These are phyloP conservation scores for Eragrostis curvula DNA, from an alignment of 176 grass and related monocot genomes.

Conservation along the genomic window DNA sequence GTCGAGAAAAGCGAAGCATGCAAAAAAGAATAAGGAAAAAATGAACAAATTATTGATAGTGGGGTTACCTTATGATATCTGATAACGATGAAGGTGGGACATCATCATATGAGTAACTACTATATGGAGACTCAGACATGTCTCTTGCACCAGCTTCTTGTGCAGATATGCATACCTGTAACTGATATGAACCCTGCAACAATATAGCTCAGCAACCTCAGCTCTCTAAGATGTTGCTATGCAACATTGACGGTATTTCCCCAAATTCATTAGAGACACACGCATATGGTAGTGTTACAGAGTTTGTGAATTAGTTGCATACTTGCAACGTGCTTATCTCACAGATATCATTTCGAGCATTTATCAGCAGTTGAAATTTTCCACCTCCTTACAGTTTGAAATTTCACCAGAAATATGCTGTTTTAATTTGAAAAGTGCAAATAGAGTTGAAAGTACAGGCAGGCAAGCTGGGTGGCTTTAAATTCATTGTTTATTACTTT, in stretches of 20 bases:
- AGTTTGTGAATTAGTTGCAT: too few relatives aligned
- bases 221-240: neutral
- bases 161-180: slow-evolving; percentile 82
- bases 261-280: too few relatives aligned
- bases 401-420: neutral
- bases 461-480: neutral
- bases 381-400: neutral
- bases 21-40: slow-evolving; percentile 27
- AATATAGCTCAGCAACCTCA: slow-evolving; percentile 43
- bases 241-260: too few relatives aligned
- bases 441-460: neutral
- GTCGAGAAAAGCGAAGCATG: neutral
- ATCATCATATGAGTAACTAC: slow-evolving; percentile 80
- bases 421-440: too few relatives aligned
- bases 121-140: slow-evolving; percentile 73
- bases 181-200: slow-evolving; percentile 76
- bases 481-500: neutral
- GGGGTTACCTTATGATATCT: slow-evolving; percentile 74
- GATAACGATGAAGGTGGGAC: slow-evolving; percentile 81
- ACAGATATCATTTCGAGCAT: too few relatives aligned
- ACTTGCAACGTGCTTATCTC: too few relatives aligned
- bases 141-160: slow-evolving; percentile 87
- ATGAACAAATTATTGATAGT: slow-evolving; percentile 26
- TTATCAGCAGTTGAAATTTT: too few relatives aligned
- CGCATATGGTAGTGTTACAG: too few relatives aligned